Conservation (phyloP, 805 yeast species). For the Hanseniaspora lindneri region DNA sequence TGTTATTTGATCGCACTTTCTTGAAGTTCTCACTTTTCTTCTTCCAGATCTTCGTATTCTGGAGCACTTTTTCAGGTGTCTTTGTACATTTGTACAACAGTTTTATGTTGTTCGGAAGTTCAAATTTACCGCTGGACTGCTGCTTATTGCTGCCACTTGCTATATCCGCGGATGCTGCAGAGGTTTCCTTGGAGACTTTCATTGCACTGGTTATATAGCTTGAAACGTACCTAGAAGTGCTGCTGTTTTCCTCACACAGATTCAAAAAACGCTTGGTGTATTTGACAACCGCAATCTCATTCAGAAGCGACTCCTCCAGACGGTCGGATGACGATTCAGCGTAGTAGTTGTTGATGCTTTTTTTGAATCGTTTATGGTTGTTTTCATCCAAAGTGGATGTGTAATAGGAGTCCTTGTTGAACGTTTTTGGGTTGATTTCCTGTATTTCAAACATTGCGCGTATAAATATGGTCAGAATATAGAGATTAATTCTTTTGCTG, state of each 20-base stretch:
- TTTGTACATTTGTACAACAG: conserved; percentile 29
- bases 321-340: neutral
- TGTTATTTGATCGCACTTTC: conserved; percentile 20
- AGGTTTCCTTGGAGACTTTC: conserved; percentile 16
- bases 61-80: conserved; percentile 20
- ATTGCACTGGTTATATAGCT: conserved; percentile 19
- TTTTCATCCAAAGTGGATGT: conserved; percentile 21
- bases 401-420: conserved; percentile 28
- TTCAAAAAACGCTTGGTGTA: conserved; percentile 3
- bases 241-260: neutral
- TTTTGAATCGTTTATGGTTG: conserved; percentile 19
- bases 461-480: no score
- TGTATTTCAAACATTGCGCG: conserved; percentile 22
- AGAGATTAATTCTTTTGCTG: no score
- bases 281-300: conserved; percentile 2
- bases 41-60: neutral
- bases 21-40: conserved; percentile 7
- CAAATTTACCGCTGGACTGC: conserved; percentile 23
- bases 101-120: conserved; percentile 25
- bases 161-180: conserved; percentile 14
- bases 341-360: conserved; percentile 17
- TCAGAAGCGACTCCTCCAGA: neutral
- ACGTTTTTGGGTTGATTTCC: conserved; percentile 27
- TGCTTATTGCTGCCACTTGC: conserved; percentile 13
- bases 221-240: neutral